Evolutionary conservation across 2,329 filamentous ascomycete species (phyloP), one percentile per base, ranked within the genome.

Genomic region (Xylariaceae sp.): DNA sequence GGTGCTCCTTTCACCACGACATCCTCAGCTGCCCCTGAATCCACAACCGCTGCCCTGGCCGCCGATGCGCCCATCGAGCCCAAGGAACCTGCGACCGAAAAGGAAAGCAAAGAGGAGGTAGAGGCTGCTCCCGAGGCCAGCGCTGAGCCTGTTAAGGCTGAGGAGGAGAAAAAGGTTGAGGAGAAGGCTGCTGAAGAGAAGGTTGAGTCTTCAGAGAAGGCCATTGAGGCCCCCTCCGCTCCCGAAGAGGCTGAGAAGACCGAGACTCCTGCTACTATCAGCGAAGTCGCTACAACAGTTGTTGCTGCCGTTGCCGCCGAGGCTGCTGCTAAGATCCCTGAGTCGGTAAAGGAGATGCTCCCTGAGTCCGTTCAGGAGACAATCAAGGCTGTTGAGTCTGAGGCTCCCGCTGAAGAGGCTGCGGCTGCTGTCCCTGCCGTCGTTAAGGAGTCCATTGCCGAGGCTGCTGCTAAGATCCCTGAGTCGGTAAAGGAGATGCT

Each of bases 401-500:
- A 72, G 10, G 70, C 75, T 62, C 72, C 73, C 4, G 73, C 71
- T 17, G 72, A 80, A 63, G 73, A 79, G 62, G 73, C 78, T 8
- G 78, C 80, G 0, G 75, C 80, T 48, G 74, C 80, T 62, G 81
- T 84, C 4, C 83, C 84, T 56, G 70, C 71, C 30, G 77, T 82
- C 64, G 84, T 86, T 15, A 82, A 82, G 73, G 77, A 83, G 65
- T 84, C 82, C 6, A 81, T 85, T 52, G 70, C 75, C 45, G 78
- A 82, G 68, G 81, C 88, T 18, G 82, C 84, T 57, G 83, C 88
- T 42, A 82, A 82, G 57, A 88, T 86, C 73, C 77, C 84, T 1
- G 80, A 80, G 57, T 88, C 86, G 15, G 88, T 94, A 5, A 76
- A 82, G 63, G 89, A 92, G 67, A 94, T 94, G 82, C 84, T 83